These are phyloP conservation scores for Flammula alnicola DNA, from an alignment of 1,284 basidiomycete genomes.

Conservation along the genomic window DNA sequence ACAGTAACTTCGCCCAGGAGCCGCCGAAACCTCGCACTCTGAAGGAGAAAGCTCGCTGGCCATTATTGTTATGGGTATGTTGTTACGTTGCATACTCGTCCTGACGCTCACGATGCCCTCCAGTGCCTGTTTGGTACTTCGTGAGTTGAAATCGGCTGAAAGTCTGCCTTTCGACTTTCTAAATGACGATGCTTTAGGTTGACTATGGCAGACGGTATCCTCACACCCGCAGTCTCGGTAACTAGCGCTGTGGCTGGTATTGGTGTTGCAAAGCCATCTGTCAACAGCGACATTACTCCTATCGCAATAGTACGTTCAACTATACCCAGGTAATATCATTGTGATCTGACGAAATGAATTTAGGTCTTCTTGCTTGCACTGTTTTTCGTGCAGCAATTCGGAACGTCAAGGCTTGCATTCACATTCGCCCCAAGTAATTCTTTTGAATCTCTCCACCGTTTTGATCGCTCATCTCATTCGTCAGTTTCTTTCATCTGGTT, in stretches of 20 bases:
- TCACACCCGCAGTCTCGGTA: constrained; percentile 71
- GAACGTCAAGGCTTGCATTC: constrained; percentile 55
- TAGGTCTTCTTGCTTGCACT: constrained; percentile 61
- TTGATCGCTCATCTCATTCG: not conserved
- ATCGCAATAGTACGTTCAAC: constrained; percentile 58
- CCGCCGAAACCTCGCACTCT: constrained; percentile 9
- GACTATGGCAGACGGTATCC: constrained; percentile 65
- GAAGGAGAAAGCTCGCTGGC: constrained; percentile 46
- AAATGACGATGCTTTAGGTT: constrained; percentile 36
- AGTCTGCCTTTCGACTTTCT: not conserved
- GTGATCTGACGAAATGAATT: not conserved
- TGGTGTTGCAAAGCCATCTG: constrained; percentile 57
- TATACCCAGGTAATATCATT: not conserved
- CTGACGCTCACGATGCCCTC: not conserved
- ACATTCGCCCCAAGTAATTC: constrained; percentile 58
- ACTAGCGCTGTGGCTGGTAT: constrained; percentile 71
- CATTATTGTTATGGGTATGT: constrained; percentile 57
- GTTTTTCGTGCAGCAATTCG: constrained; percentile 63
- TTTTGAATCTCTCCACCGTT: not conserved
- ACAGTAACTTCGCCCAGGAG: constrained; percentile 32
- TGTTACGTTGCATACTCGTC: not conserved
- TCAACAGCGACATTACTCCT: constrained; percentile 49
- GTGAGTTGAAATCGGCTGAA: constrained; percentile 28
- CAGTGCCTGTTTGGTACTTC: constrained; percentile 48
- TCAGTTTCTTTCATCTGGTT: constrained; percentile 67